phyloP scores from a whole-genome alignment of 83 land plant genomes.

The Isoetes engelmannii region DNA sequence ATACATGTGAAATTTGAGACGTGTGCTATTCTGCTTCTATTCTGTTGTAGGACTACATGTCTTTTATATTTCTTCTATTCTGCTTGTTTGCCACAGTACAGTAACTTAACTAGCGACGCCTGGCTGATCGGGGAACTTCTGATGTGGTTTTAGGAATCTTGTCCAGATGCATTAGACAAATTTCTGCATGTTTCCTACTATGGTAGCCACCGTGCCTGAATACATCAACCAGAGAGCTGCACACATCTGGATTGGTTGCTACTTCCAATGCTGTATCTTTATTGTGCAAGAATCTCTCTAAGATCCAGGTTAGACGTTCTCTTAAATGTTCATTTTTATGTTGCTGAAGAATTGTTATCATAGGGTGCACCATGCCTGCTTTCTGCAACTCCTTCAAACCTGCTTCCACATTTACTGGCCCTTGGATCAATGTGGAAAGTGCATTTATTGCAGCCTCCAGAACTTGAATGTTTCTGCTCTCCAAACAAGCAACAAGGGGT shows the following conservation, averaged over 20 bases:
- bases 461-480: conserved; percentile 59
- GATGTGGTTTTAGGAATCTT: conserved; percentile 52
- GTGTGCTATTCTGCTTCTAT: too few species aligned
- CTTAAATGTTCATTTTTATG: conserved; percentile 63
- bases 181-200: conserved; percentile 79
- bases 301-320: conserved; percentile 69
- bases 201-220: conserved; percentile 61
- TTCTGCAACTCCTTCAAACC: conserved; percentile 52
- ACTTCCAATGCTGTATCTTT: conserved; percentile 66
- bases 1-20: too few species aligned
- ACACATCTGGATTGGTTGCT: conserved; percentile 57
- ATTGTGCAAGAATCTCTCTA: conserved; percentile 72
- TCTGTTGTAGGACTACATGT: too few species aligned
- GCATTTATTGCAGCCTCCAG: conserved; percentile 86
- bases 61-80: too few species aligned
- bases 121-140: too few species aligned
- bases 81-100: too few species aligned
- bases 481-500: conserved; percentile 71
- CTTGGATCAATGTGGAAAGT: conserved; percentile 64
- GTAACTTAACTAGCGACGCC: too few species aligned
- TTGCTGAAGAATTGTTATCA: conserved; percentile 67
- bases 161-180: conserved; percentile 76
- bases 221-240: conserved; percentile 83
- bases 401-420: conserved; percentile 55
- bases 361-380: conserved; percentile 60